Conservation (phyloP, 2,329 filamentous ascomycete genomes). For the Berkeleyomyces rouxiae region DNA sequence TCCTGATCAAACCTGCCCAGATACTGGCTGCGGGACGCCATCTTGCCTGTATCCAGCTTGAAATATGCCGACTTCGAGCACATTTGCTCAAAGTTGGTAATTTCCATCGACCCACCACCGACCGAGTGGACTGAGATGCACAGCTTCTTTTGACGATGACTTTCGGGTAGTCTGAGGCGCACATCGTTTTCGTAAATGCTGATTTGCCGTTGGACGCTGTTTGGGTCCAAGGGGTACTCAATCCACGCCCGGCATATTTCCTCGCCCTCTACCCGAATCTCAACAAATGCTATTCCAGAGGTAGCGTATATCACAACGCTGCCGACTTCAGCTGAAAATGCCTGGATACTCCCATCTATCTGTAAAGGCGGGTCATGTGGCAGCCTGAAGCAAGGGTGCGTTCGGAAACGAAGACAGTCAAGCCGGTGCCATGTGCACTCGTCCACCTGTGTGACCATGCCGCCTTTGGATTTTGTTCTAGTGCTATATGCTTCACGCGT, state of each 20-base stretch:
- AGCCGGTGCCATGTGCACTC: constrained; percentile 87
- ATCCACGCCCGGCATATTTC: constrained; percentile 66
- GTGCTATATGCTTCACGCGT: constrained; percentile 73
- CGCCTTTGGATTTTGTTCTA: constrained; percentile 68
- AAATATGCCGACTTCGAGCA: constrained; percentile 54
- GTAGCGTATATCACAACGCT: constrained; percentile 61
- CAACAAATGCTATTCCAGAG: constrained; percentile 70
- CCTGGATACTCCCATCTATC: constrained; percentile 62
- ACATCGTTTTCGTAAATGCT: constrained; percentile 60
- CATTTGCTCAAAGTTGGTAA: constrained; percentile 60
- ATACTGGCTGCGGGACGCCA: constrained; percentile 59
- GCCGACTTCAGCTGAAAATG: constrained; percentile 67
- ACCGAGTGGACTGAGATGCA: constrained; percentile 61
- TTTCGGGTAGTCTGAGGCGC: constrained; percentile 51
- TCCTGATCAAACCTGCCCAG: constrained; percentile 58
- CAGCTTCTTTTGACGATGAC: constrained; percentile 54
- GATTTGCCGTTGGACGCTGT: constrained; percentile 52
- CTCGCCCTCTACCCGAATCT: constrained; percentile 68
- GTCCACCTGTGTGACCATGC: constrained; percentile 55
- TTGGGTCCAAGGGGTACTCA: constrained; percentile 53
- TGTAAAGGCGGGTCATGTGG: constrained; percentile 52
- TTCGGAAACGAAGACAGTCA: constrained; percentile 74
- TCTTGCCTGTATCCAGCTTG: constrained; percentile 53
- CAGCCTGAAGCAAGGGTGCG: constrained; percentile 76
- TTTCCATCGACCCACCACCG: constrained; percentile 53